These are phyloP conservation scores for Cercospora brassicicola DNA, from an alignment of 2,329 filamentous ascomycete genomes.

Conservation along the genomic window DNA sequence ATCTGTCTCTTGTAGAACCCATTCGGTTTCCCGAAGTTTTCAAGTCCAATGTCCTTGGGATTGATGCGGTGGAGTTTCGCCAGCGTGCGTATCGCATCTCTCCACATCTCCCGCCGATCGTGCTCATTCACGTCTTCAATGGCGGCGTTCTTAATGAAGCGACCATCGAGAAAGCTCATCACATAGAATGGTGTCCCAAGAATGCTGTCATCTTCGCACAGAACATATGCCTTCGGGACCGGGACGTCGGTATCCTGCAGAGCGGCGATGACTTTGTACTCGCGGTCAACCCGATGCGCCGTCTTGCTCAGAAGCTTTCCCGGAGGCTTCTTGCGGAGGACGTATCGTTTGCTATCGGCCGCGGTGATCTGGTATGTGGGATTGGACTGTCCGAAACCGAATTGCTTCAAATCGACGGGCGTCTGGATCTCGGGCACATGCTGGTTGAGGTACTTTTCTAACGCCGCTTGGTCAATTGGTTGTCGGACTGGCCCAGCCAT, in stretches of 20 bases:
- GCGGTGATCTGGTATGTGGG: conserved; percentile 90
- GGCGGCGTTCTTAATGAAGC: conserved; percentile 85
- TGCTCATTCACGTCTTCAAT: conserved; percentile 69
- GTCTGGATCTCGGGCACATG: conserved; percentile 79
- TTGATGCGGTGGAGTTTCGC: conserved; percentile 80
- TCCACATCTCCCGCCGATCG: conserved; percentile 80
- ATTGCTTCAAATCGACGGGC: conserved; percentile 86
- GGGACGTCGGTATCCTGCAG: conserved; percentile 77
- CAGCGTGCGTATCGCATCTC: conserved; percentile 76
- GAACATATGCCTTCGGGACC: conserved; percentile 76
- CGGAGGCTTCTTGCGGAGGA: conserved; percentile 95
- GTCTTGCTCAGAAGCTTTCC: conserved; percentile 88
- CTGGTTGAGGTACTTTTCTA: conserved; percentile 73
- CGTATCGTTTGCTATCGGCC: conserved; percentile 68
- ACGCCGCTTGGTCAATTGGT: conserved; percentile 75
- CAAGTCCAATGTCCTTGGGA: conserved; percentile 65
- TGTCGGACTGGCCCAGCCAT: conserved; percentile 89
- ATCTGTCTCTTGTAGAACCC: conserved; percentile 88
- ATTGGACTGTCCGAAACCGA: conserved; percentile 86
- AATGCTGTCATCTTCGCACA: conserved; percentile 79
- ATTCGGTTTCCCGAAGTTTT: conserved; percentile 67
- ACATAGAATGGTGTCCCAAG: conserved; percentile 94
- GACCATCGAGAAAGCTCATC: conserved; percentile 92
- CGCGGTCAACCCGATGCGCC: conserved; percentile 93
- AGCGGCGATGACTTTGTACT: conserved; percentile 86